Percentiles rank a stretch among this genome's conserved stretches.
phyloP scores from a whole-genome alignment of 2,329 filamentous ascomycete species.

The Apiospora arundinis region DNA sequence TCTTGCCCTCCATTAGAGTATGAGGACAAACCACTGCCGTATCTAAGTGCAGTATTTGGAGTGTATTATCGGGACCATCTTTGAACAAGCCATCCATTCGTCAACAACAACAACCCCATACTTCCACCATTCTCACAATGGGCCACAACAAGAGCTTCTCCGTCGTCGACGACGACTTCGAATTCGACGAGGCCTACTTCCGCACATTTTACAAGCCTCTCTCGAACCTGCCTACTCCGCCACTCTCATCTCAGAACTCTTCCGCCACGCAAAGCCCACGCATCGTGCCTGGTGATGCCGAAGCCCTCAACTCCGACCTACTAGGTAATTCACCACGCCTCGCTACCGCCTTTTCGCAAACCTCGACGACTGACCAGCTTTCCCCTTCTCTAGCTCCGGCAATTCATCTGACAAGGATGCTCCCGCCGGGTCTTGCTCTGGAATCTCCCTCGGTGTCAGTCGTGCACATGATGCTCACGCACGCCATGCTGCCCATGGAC shows the following conservation, averaged over 20 bases:
- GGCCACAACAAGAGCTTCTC: conserved; percentile 44
- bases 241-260: conserved; percentile 58
- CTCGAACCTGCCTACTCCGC: conserved; percentile 72
- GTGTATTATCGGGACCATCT: background rate
- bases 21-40: conserved; percentile 10
- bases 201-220: conserved; percentile 67
- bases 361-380: conserved; percentile 4
- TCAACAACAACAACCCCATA: background rate
- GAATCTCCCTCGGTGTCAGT: conserved; percentile 62
- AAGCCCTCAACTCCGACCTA: conserved; percentile 48
- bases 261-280: conserved; percentile 52
- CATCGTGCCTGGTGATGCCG: conserved; percentile 51
- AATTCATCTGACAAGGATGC: conserved; percentile 69
- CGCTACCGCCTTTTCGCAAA: background rate
- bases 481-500: conserved; percentile 64
- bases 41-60: conserved; percentile 14
- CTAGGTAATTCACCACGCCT: conserved; percentile 44
- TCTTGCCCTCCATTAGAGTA: conserved; percentile 3
- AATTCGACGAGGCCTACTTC: conserved; percentile 61
- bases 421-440: conserved; percentile 68
- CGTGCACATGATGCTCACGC: conserved; percentile 65
- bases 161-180: conserved; percentile 51
- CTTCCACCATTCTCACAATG: conserved; percentile 30
- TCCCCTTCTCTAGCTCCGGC: conserved; percentile 58
- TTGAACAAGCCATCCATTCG: background rate